Evolutionary conservation across 371 early-diverging fungal genomes (phyloP).

Genomic region (Choanephora cucurbitarum): DNA sequence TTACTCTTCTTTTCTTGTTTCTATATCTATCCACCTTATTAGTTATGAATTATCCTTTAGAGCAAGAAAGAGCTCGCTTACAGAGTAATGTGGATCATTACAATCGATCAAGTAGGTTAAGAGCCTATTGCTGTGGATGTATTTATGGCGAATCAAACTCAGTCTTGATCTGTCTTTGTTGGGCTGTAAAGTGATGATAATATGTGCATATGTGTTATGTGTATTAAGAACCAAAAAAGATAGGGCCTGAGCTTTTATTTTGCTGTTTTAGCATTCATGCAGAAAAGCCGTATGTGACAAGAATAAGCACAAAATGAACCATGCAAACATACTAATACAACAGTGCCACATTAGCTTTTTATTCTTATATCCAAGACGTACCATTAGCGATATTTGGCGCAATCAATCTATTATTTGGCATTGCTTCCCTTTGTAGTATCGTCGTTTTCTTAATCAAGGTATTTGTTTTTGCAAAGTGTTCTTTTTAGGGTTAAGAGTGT

Average conservation of each 20-base stretch:
- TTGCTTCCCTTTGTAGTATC: conserved; percentile 23
- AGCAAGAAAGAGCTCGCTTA: conserved; percentile 5
- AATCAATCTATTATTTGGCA: conserved; percentile 33
- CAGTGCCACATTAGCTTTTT: conserved; percentile 33
- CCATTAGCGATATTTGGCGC: conserved; percentile 30
- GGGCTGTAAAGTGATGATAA: conserved; percentile 27
- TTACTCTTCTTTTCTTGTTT: not conserved
- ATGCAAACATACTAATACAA: not conserved
- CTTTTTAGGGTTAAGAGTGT: not conserved
- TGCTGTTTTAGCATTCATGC: conserved; percentile 29
- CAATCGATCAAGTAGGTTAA: conserved; percentile 6
- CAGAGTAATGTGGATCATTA: conserved; percentile 8
- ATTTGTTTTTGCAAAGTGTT: conserved; percentile 14
- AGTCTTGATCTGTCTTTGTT: conserved; percentile 25
- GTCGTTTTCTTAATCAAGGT: conserved; percentile 23
- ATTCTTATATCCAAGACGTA: conserved; percentile 25
- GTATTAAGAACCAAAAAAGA: not conserved
- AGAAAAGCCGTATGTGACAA: conserved; percentile 30
- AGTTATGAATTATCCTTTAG: not conserved
- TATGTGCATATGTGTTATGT: not conserved
- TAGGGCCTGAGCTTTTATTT: conserved; percentile 40
- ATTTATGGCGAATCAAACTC: conserved; percentile 23
- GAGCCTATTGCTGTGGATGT: conserved; percentile 34
- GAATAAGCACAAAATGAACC: not conserved
- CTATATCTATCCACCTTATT: not conserved